phyloP scores from a whole-genome alignment of 2,329 filamentous ascomycete species.

The Cytospora schulzeri region DNA sequence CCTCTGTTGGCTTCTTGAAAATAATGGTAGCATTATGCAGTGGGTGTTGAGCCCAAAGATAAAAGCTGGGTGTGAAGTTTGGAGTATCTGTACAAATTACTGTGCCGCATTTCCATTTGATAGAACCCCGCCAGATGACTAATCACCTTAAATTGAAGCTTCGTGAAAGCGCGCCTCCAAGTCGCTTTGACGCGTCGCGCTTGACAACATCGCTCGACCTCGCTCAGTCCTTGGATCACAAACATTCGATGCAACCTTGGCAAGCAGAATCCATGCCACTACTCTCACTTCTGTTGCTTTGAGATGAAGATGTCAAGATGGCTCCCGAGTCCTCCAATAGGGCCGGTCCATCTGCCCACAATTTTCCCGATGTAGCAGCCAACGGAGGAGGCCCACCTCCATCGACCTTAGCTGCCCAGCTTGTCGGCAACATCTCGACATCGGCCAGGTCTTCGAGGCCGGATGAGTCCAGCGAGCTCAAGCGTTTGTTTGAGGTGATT shows the following conservation, averaged over 20 bases:
- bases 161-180: conserved; percentile 14
- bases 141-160: neutral
- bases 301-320: conserved; percentile 21
- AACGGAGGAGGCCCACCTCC: conserved; percentile 53
- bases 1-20: no score
- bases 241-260: neutral
- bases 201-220: neutral
- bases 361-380: conserved; percentile 20
- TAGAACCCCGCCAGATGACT: neutral
- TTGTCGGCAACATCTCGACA: conserved; percentile 78
- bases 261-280: neutral
- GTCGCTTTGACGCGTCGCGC: conserved; percentile 23
- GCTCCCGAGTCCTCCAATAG: conserved; percentile 16
- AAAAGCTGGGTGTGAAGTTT: no score
- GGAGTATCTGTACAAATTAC: no score
- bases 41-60: neutral
- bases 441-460: conserved; percentile 62
- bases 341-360: conserved; percentile 17
- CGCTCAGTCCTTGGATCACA: neutral
- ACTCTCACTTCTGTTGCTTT: conserved; percentile 7
- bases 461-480: conserved; percentile 73
- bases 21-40: neutral
- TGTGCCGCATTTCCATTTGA: neutral
- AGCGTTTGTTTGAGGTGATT: conserved; percentile 64
- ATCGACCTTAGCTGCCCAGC: conserved; percentile 84